These are phyloP conservation scores for Aleurites moluccanus DNA, from an alignment of 441 rosid genomes.

Conservation along the genomic window DNA sequence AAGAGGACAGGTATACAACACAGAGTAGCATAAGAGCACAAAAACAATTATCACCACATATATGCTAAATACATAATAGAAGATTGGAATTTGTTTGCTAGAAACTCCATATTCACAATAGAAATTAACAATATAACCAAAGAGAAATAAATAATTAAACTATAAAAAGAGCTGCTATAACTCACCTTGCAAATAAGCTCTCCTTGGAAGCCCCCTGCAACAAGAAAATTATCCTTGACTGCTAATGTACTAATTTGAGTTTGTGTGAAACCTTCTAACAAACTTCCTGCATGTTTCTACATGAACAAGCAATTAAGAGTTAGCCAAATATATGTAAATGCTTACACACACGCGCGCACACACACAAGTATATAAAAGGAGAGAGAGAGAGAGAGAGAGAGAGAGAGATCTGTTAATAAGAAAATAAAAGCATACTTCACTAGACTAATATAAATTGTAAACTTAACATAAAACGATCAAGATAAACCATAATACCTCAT, in stretches of 20 bases:
- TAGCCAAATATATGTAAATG: background rate
- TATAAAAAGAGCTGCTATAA: background rate
- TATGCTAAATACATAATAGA: background rate
- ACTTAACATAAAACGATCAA: background rate
- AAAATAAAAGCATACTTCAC: background rate
- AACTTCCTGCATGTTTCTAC: slow-evolving; percentile 85
- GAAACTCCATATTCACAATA: background rate
- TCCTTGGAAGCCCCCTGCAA: slow-evolving; percentile 96
- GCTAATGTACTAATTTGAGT: slow-evolving; percentile 94
- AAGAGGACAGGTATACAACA: background rate
- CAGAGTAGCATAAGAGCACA: background rate
- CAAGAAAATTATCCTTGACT: slow-evolving; percentile 76
- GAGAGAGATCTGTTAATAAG: background rate
- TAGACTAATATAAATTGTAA: background rate
- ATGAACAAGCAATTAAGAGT: slow-evolving; percentile 17
- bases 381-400: background rate
- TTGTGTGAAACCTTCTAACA: slow-evolving; percentile 87
- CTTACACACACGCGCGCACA: background rate
- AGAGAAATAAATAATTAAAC: background rate
- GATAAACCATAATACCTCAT: slow-evolving; percentile 51
- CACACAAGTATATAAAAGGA: no score
- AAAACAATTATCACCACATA: background rate
- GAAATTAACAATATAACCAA: background rate
- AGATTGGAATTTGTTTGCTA: background rate
- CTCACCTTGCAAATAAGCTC: slow-evolving; percentile 90